phyloP scores from a whole-genome alignment of 1,139 yeast species.

The Eremothecium sinecaudum region DNA sequence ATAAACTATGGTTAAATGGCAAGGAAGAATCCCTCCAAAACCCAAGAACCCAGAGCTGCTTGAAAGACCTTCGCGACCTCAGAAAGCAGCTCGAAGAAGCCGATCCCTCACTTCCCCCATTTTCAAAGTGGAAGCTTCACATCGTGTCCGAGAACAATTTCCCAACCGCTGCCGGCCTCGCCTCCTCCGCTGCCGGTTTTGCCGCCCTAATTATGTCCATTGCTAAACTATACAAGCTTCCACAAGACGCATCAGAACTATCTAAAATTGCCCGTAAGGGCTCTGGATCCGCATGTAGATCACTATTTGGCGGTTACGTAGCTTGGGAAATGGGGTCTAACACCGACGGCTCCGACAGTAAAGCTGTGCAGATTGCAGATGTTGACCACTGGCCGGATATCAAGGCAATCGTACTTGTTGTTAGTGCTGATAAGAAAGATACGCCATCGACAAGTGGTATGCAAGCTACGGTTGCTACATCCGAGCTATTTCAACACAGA shows the following conservation, averaged over 20 bases:
- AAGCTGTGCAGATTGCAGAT: conserved; percentile 86
- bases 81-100: conserved; percentile 47
- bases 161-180: conserved; percentile 98
- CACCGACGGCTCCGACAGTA: conserved; percentile 75
- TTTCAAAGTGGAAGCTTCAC: conserved; percentile 59
- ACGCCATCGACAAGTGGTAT: conserved; percentile 92
- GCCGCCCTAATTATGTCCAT: conserved; percentile 89
- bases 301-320: conserved; percentile 92
- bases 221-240: conserved; percentile 71
- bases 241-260: conserved; percentile 71
- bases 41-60: conserved; percentile 71
- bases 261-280: conserved; percentile 95
- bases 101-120: conserved; percentile 45
- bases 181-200: conserved; percentile 96
- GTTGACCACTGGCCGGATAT: conserved; percentile 81
- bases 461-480: conserved; percentile 88
- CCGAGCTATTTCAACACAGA: conserved; percentile 75
- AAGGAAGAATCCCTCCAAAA: conserved; percentile 53
- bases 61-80: conserved; percentile 60
- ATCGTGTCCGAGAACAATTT: conserved; percentile 92
- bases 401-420: conserved; percentile 88
- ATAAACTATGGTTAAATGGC: conserved; percentile 79
- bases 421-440: conserved; percentile 86
- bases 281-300: conserved; percentile 96
- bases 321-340: conserved; percentile 95